Evolutionary conservation across 2,329 filamentous ascomycete species (phyloP), one percentile per base, ranked within the genome.

Genomic region (Alternaria triticimaculans): DNA sequence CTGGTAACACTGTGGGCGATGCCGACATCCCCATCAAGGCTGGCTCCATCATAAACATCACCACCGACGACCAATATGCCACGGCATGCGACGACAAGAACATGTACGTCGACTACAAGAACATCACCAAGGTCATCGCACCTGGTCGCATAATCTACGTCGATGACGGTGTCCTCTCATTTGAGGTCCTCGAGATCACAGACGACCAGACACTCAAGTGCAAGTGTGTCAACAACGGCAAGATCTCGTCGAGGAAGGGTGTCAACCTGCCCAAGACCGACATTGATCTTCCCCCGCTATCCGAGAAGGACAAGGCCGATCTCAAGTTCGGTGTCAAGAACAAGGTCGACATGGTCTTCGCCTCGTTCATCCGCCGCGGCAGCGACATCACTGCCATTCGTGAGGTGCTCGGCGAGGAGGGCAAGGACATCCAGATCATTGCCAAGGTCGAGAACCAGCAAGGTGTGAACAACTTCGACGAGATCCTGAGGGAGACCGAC

Each of bases 361-460:
- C 96, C 67, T 97, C 94, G 1, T 99, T 99, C 82, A 99, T 99
- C 83, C 95, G 96, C 75, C 92, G 92, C 66, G 95, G 92, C 64
- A 91, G 94, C 80, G 96, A 99, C 82, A 97, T 99, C 86, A 88
- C 87, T 73, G 89, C 94, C 77, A 99, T 99, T 82, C 95, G 96
- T 72, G 88, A 91, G 71, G 91, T 98, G 67, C 90, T 99, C 56
- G 96, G 96, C 67, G 88, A 93, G 78, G 92, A 96, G 48, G 96
- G 96, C 83, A 93, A 92, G 85, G 90, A 97, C 82, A 97, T 99
- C 78, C 95, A 99, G 87, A 97, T 99, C 85, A 98, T 99, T 81
- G 92, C 96, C 88, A 99, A 99, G 91, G 97, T 99, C 74, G 96
- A 99, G 89, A 99, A 99, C 87, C 93, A 97, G 83, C 96, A 99